A percentile compares a stretch with the other conserved stretches of the same genome.
Evolutionary conservation across 805 yeast genomes (phyloP).

Genomic region (Pichia exigua): DNA sequence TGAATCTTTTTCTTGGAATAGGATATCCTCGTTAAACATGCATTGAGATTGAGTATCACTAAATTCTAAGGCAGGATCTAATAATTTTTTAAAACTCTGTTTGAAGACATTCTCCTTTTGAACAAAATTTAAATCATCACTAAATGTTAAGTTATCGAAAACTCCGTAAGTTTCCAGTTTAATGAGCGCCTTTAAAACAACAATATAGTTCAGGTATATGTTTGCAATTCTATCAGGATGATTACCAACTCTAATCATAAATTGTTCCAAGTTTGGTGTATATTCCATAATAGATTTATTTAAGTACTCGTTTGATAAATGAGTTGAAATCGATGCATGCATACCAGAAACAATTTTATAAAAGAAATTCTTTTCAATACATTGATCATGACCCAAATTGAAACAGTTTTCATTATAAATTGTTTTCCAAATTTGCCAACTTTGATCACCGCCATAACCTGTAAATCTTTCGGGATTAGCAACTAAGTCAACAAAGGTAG

Average conservation of each 20-base stretch:
- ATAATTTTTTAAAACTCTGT: slow-evolving; percentile 27
- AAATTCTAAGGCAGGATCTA: slow-evolving; percentile 22
- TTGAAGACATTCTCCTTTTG: slow-evolving; percentile 22
- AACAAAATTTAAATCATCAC: slow-evolving; percentile 23
- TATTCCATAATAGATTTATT: slow-evolving; percentile 65
- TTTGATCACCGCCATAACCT: slow-evolving; percentile 90
- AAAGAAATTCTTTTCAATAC: slow-evolving; percentile 82
- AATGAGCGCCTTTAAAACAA: slow-evolving; percentile 72
- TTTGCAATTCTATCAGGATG: slow-evolving; percentile 85
- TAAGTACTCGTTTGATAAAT: slow-evolving; percentile 75
- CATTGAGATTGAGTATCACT: slow-evolving; percentile 18
- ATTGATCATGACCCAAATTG: slow-evolving; percentile 37
- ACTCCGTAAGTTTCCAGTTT: slow-evolving; percentile 36
- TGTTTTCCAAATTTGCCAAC: slow-evolving; percentile 87
- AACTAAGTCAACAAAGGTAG: slow-evolving; percentile 77
- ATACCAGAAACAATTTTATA: slow-evolving; percentile 83
- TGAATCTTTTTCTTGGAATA: slow-evolving; percentile 38
- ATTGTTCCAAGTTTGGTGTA: slow-evolving; percentile 74
- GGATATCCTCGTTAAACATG: slow-evolving; percentile 38
- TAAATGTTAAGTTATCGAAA: slow-evolving; percentile 22
- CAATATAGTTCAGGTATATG: slow-evolving; percentile 85
- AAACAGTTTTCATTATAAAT: slow-evolving; percentile 91
- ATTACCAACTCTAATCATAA: slow-evolving; percentile 84
- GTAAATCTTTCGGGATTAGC: slow-evolving; percentile 95
- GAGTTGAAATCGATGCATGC: slow-evolving; percentile 94